Evolutionary conservation across 805 yeast species (phyloP).

Genomic region (Zygosaccharomyces gambellarensis): DNA sequence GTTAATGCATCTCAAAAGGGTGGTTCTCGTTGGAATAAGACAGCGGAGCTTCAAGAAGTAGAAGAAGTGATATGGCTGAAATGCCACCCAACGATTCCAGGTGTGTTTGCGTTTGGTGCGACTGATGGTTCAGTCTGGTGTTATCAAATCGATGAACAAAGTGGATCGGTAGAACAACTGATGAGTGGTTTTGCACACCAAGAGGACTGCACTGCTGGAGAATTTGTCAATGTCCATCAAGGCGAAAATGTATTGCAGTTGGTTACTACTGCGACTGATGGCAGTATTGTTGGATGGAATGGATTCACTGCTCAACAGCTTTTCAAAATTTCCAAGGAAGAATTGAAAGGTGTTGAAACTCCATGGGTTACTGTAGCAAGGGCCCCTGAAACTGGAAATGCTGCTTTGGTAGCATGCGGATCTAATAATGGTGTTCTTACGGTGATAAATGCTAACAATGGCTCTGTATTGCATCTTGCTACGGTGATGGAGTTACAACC

Average conservation of each 20-base stretch:
- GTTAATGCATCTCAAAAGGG: constrained; percentile 66
- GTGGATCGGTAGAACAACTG: constrained; percentile 57
- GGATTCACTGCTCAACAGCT: constrained; percentile 68
- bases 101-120: constrained; percentile 85
- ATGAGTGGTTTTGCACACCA: constrained; percentile 81
- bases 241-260: constrained; percentile 59
- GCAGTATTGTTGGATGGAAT: constrained; percentile 84
- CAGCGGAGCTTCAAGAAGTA: constrained; percentile 73
- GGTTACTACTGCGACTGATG: constrained; percentile 79
- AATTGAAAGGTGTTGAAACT: constrained; percentile 67
- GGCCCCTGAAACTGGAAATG: constrained; percentile 37
- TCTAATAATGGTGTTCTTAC: constrained; percentile 83
- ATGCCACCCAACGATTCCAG: constrained; percentile 69
- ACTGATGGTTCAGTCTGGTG: constrained; percentile 93
- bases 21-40: constrained; percentile 77
- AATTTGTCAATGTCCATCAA: constrained; percentile 54
- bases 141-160: constrained; percentile 56
- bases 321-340: constrained; percentile 60
- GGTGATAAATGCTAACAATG: constrained; percentile 70
- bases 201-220: constrained; percentile 73
- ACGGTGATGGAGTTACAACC: constrained; percentile 56
- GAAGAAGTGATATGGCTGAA: constrained; percentile 85
- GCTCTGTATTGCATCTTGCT: constrained; percentile 61
- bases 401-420: constrained; percentile 67
- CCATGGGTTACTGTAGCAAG: constrained; percentile 80